Base-by-base conservation (phyloP, 1,139 yeast genomes). In the Yamadazyma blattariae region DNA sequence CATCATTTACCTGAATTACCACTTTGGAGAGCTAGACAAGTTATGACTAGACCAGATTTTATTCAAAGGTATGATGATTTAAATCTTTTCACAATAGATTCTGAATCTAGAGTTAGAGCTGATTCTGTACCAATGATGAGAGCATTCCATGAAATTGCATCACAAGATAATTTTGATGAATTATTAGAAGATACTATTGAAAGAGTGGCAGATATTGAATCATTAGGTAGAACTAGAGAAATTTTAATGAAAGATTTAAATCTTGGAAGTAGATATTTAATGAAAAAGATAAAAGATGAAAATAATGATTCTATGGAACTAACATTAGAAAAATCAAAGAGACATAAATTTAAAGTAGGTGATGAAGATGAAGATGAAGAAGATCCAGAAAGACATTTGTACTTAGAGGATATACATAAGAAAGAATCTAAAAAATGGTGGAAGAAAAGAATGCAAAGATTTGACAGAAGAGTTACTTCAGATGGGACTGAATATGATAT, bases 51-150 rank as follows among this genome's bases (percentile, higher is more conserved):
- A 36, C 80, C 89, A 1, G 95, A 86, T 56, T 86, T 76, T 52
- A 86, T 86, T 42, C 88, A 84, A 50, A 64, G 56, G 18, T 84
- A 82, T 52, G 95, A 86, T 53, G 78, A 82, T 47, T 60, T 85
- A 44, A 86, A 86, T 55, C 77, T 86, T 17, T 86, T 86, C 56
- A 83, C 95, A 1, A 77, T 86, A 37, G 94, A 86, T 56, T 77
- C 88, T 0, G 74, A 74, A 40, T 80, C 89, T 0, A 68, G 81
- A 39, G 95, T 86, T 3, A 64, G 84, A 27, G 92, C 95, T 0
- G 95, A 86, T 54, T 78, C 86, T 3, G 83, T 84, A 2, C 90
- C 94, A 1, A 85, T 86, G 95, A 84, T 86, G 95, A 73, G 90
- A 47, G 95, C 92, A 2, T 86, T 86, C 54, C 79, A 83, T 41